phyloP scores from a whole-genome alignment of 106 monocot genomes.

The Xerophyta viscosa region DNA sequence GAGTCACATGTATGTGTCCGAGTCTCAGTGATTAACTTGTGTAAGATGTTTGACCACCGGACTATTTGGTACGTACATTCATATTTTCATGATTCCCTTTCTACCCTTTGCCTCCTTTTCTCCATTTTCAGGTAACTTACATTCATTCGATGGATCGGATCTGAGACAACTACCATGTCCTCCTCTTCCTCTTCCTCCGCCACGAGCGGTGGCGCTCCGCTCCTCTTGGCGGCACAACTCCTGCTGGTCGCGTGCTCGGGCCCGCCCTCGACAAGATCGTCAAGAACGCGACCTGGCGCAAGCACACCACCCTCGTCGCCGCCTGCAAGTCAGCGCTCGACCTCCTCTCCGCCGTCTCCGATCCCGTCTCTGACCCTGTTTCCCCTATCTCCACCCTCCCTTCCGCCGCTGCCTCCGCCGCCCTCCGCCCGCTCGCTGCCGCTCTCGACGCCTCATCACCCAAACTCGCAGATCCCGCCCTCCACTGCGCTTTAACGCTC shows the following conservation, averaged over 20 bases:
- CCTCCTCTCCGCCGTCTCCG: slow-evolving; percentile 30
- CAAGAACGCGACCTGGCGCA: slow-evolving; percentile 98
- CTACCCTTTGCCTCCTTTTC: no score
- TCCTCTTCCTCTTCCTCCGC: slow-evolving; percentile 7
- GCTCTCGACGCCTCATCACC: slow-evolving; percentile 19
- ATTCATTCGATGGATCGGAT: no score
- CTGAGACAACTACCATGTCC: no score
- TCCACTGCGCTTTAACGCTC: slow-evolving; percentile 37
- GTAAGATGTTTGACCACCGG: no score
- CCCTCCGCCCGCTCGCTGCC: slow-evolving; percentile 18
- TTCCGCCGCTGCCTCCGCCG: slow-evolving; percentile 13
- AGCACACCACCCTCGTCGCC: slow-evolving; percentile 74
- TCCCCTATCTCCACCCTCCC: slow-evolving; percentile 21
- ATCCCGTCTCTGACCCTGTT: slow-evolving; percentile 14
- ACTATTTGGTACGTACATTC: no score
- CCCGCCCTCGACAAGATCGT: slow-evolving; percentile 92
- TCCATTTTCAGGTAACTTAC: no score
- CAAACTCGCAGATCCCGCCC: slow-evolving; percentile 36
- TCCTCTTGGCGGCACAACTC: slow-evolving; percentile 54
- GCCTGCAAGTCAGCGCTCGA: slow-evolving; percentile 84
- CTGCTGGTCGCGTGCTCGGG: slow-evolving; percentile 65
- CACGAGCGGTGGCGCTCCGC: slow-evolving; percentile 21
- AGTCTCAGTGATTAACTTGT: no score
- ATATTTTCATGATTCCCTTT: no score
- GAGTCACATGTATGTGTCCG: no score